phyloP scores from a whole-genome alignment of 2,329 filamentous ascomycete genomes.

The Talaromyces sp. region DNA sequence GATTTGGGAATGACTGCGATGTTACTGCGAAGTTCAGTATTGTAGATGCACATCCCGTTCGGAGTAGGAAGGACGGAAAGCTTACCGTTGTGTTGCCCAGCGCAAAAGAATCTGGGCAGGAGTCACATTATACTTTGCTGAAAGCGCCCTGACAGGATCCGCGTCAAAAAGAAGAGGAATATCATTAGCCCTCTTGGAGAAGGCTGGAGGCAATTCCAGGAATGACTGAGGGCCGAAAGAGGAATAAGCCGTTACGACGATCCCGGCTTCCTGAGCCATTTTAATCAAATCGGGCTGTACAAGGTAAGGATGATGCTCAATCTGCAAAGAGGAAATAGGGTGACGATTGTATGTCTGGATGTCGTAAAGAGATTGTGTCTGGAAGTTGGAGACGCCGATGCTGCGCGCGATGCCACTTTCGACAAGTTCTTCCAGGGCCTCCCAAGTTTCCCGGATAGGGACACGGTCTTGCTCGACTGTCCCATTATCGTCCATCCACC shows the following conservation, averaged over 20 bases:
- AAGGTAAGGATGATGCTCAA: not conserved
- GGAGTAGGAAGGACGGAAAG: not conserved
- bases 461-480: not conserved
- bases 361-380: not conserved
- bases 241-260: not conserved
- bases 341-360: not conserved
- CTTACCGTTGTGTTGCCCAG: not conserved
- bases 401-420: not conserved
- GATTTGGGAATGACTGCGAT: not conserved
- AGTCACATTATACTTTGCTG: not conserved
- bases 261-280: not conserved
- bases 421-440: not conserved
- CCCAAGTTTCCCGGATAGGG: not conserved
- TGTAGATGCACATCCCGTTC: not conserved
- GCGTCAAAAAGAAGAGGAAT: not conserved
- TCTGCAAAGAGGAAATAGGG: not conserved
- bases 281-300: not conserved
- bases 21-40: not conserved
- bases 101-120: not conserved
- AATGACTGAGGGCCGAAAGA: not conserved
- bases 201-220: not conserved
- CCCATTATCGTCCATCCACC: not conserved
- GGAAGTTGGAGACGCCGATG: not conserved
- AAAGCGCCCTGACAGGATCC: not conserved
- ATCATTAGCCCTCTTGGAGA: not conserved